phyloP scores from a whole-genome alignment of 2,329 filamentous ascomycete species.

The Gaeumannomyces sp. region DNA sequence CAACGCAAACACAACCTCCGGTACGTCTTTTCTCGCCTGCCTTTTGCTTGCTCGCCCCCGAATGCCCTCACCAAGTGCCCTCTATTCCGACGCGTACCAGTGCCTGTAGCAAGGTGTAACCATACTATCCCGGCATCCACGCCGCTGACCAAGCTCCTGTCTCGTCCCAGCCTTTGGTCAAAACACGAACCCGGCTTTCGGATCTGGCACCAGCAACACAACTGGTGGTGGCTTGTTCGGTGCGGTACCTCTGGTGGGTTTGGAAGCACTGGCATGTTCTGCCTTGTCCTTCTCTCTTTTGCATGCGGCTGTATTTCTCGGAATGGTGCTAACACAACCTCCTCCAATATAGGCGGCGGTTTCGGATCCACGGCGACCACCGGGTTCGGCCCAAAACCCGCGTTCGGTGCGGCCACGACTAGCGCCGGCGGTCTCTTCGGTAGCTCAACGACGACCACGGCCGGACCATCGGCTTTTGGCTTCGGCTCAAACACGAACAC shows the following conservation, averaged over 20 bases:
- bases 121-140: not conserved
- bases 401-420: conserved; percentile 41
- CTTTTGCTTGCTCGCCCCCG: conserved; percentile 4
- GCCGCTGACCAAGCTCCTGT: not conserved
- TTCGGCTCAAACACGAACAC: conserved; percentile 31
- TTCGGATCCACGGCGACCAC: conserved; percentile 21
- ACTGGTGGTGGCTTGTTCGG: conserved; percentile 44
- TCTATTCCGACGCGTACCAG: conserved; percentile 5
- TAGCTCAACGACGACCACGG: conserved; percentile 30
- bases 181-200: conserved; percentile 23
- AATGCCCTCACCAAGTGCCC: not conserved
- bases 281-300: not conserved
- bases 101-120: not conserved
- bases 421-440: conserved; percentile 41
- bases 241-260: conserved; percentile 15
- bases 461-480: conserved; percentile 29
- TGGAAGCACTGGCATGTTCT: conserved; percentile 14
- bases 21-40: conserved; percentile 38
- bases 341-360: conserved; percentile 19
- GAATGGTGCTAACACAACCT: conserved; percentile 3
- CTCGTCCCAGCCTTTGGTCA: conserved; percentile 30
- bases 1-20: conserved; percentile 36
- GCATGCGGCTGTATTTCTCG: not conserved
- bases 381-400: conserved; percentile 30
- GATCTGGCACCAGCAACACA: conserved; percentile 25